Evolutionary conservation across 129 eudicot genomes (phyloP).

Genomic region (Artemisia tridentata): DNA sequence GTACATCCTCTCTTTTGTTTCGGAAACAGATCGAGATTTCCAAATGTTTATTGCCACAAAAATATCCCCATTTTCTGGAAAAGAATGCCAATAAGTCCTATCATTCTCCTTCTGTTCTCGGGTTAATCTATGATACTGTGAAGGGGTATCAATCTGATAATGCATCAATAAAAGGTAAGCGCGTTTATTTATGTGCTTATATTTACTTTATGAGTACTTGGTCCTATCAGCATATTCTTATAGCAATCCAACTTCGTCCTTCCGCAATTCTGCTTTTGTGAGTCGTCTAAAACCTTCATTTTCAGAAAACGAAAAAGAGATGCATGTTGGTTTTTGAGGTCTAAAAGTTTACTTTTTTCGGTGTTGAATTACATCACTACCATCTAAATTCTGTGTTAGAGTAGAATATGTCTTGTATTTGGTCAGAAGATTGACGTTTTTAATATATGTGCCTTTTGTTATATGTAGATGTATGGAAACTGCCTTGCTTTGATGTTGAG

Average conservation of each 20-base stretch:
- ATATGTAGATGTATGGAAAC: conserved; percentile 49
- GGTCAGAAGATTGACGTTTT: neutral
- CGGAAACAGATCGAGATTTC: conserved; percentile 59
- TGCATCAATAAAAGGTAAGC: conserved; percentile 37
- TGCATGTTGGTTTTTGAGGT: no score
- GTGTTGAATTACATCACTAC: no score
- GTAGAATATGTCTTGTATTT: neutral
- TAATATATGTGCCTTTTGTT: neutral
- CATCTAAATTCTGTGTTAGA: neutral
- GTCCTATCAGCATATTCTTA: neutral
- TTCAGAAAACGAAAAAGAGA: no score
- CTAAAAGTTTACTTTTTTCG: no score
- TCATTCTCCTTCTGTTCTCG: conserved; percentile 60
- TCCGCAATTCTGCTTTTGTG: neutral
- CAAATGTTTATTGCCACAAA: conserved; percentile 25
- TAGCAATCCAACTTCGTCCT: neutral
- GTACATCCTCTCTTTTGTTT: neutral
- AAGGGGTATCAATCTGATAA: conserved; percentile 24
- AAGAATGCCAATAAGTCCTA: conserved; percentile 8
- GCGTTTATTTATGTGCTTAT: neutral
- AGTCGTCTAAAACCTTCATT: no score
- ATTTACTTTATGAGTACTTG: neutral
- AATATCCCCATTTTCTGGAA: conserved; percentile 65
- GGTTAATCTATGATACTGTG: conserved; percentile 47
- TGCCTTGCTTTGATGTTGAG: conserved; percentile 46